A percentile compares a stretch with the other conserved stretches of the same genome.
phyloP scores from a whole-genome alignment of 2,329 filamentous ascomycete genomes.

The Didymella sp. region DNA sequence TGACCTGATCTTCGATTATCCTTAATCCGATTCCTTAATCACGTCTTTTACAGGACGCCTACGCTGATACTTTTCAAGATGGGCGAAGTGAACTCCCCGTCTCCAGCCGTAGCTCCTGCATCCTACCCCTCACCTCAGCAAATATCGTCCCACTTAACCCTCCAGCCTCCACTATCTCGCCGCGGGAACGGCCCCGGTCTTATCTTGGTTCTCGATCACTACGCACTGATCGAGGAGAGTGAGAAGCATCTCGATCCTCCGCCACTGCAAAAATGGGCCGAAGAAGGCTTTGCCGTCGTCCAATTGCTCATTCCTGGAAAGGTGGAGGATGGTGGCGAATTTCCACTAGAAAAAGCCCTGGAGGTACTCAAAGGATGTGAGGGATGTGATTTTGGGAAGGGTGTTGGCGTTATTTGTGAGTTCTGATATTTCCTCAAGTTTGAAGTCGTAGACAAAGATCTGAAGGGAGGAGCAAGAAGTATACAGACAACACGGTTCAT shows the following conservation, averaged over 20 bases:
- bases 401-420: conserved; percentile 44
- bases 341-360: conserved; percentile 40
- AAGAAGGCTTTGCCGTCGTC: conserved; percentile 71
- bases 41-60: background rate
- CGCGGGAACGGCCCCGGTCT: conserved; percentile 58
- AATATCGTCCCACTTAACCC: conserved; percentile 40
- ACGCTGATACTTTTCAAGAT: background rate
- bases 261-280: conserved; percentile 71
- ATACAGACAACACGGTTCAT: background rate
- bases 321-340: conserved; percentile 43
- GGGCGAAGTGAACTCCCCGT: conserved; percentile 23
- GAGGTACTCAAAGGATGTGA: conserved; percentile 31
- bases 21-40: background rate
- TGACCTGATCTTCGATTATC: background rate
- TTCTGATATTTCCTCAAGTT: background rate
- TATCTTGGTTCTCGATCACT: conserved; percentile 53
- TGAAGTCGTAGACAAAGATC: too few species aligned
- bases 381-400: conserved; percentile 34
- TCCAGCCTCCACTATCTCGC: conserved; percentile 59
- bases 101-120: conserved; percentile 20
- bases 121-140: conserved; percentile 29
- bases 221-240: conserved; percentile 36
- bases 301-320: conserved; percentile 56
- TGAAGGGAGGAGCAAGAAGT: background rate
- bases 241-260: conserved; percentile 59